A percentile compares a stretch with the other conserved stretches of the same genome.
phyloP scores from a whole-genome alignment of 306 rosid genomes.

The Trifolium dubium region DNA sequence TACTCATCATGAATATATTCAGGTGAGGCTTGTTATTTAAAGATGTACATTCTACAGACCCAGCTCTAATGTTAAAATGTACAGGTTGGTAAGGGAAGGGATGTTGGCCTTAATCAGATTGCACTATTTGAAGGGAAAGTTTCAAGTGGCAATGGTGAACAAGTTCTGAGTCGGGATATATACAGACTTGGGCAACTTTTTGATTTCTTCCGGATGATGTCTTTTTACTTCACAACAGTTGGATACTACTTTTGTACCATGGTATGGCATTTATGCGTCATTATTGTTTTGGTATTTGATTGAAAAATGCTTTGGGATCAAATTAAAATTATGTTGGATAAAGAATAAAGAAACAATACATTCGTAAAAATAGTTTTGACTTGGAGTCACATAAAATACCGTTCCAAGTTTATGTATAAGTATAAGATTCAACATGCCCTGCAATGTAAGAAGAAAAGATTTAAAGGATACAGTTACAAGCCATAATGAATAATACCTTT shows the following conservation, averaged over 20 bases:
- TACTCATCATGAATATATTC: constrained; percentile 97
- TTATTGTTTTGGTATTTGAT: constrained; percentile 23
- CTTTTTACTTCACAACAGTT: constrained; percentile 88
- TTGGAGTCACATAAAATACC: background rate
- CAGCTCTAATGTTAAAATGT: constrained; percentile 44
- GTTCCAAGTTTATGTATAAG: background rate
- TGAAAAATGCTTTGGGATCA: background rate
- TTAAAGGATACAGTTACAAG: background rate
- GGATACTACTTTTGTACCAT: constrained; percentile 91
- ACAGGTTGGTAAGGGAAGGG: constrained; percentile 98
- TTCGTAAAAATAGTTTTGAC: background rate
- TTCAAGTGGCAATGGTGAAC: constrained; percentile 96
- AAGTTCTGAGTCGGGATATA: constrained; percentile 95
- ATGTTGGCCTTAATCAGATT: constrained; percentile 96
- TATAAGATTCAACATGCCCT: background rate
- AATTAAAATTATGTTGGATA: background rate
- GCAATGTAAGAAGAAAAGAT: background rate
- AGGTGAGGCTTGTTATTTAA: constrained; percentile 54
- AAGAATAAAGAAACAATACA: background rate
- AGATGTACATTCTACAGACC: constrained; percentile 20
- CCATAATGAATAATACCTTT: background rate
- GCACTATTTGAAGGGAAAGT: constrained; percentile 90
- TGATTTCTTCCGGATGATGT: constrained; percentile 98
- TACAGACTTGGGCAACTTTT: constrained; percentile 95
- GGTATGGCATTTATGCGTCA: constrained; percentile 54